Evolutionary conservation across 345 rosid species (phyloP), one percentile per base, ranked within the genome.

Genomic region (Pistacia integerrima): DNA sequence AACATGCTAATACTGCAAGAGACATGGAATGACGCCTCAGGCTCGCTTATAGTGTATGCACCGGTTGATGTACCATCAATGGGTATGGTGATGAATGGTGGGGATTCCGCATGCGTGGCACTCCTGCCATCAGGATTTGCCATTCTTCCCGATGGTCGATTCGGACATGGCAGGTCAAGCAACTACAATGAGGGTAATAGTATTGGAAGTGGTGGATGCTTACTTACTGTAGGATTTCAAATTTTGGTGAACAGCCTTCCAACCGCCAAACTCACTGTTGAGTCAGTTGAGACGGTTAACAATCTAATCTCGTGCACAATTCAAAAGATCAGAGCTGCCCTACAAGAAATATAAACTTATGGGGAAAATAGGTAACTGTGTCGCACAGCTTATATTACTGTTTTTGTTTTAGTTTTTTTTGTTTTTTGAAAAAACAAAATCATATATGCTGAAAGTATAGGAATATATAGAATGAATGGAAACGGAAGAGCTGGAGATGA

Each of bases 71-170:
- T 82, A 3, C 78, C 81, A 35, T 74, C 89, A 1, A 82, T 88
- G 79, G 71, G 71, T 4, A 17, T 67, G 46, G 92, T 88, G 38
- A 83, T 83, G 85, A 76, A 66, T 20, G 89, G 93, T 30, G 88
- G 85, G 22, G 93, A 89, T 61, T 76, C 90, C 22, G 63, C 69
- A 66, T 72, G 9, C 3, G 85, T 89, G 11, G 78, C 85, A 0
- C 90, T 90, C 54, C 79, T 90, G 62, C 97, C 94, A 1, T 90
- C 91, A 0, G 94, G 97, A 4, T 92, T 90, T 12, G 83, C 83
- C 2, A 88, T 92, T 66, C 74, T 84, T 20, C 92, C 93, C 1
- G 90, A 74, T 16, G 78, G 80, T n/a, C 69, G 80, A 52, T 56
- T 58, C 22, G 58, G 68, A 4, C 17, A 56, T 13, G 33, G 33